A percentile compares a stretch with the other conserved stretches of the same genome.
Evolutionary conservation across 2,329 filamentous ascomycete species (phyloP).

Genomic region (Nemania diffusa): DNA sequence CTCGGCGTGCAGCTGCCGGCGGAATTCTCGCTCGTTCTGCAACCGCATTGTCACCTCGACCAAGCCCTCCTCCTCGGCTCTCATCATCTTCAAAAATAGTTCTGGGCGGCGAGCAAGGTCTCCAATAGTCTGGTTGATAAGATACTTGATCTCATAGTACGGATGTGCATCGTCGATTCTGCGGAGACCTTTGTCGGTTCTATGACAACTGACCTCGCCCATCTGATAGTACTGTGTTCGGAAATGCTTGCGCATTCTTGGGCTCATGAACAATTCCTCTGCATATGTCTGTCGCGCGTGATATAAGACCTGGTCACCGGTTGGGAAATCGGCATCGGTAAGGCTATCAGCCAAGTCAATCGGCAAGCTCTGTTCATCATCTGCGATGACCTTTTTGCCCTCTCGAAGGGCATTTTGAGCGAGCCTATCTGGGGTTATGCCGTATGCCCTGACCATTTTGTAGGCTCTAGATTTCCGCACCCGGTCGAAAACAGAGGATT

Average conservation of each 20-base stretch:
- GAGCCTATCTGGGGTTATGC: slow-evolving; percentile 87
- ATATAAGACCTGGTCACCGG: slow-evolving; percentile 77
- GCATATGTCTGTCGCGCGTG: slow-evolving; percentile 89
- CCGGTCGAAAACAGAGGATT: slow-evolving; percentile 83
- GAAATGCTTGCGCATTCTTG: slow-evolving; percentile 88
- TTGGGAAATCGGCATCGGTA: slow-evolving; percentile 77
- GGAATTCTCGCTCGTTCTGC: slow-evolving; percentile 79
- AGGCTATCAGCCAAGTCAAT: slow-evolving; percentile 88
- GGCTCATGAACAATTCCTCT: slow-evolving; percentile 88
- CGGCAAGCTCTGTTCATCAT: slow-evolving; percentile 82
- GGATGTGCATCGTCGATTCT: slow-evolving; percentile 95
- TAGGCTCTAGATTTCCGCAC: slow-evolving; percentile 84
- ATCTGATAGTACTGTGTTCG: slow-evolving; percentile 84
- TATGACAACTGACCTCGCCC: slow-evolving; percentile 84
- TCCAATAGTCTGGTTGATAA: slow-evolving; percentile 85
- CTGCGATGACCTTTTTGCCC: slow-evolving; percentile 81
- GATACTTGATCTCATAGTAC: slow-evolving; percentile 98
- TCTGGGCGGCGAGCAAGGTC: slow-evolving; percentile 87
- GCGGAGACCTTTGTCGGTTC: slow-evolving; percentile 92
- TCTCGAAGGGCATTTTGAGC: slow-evolving; percentile 85
- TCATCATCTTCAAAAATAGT: slow-evolving; percentile 95
- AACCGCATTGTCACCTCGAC: slow-evolving; percentile 86
- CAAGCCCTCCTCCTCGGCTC: slow-evolving; percentile 92
- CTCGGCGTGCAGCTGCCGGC: slow-evolving; percentile 78
- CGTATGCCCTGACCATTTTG: slow-evolving; percentile 86